These are phyloP conservation scores for Plectranthus barbatus DNA, from an alignment of 257 asterid species.

Conservation along the genomic window DNA sequence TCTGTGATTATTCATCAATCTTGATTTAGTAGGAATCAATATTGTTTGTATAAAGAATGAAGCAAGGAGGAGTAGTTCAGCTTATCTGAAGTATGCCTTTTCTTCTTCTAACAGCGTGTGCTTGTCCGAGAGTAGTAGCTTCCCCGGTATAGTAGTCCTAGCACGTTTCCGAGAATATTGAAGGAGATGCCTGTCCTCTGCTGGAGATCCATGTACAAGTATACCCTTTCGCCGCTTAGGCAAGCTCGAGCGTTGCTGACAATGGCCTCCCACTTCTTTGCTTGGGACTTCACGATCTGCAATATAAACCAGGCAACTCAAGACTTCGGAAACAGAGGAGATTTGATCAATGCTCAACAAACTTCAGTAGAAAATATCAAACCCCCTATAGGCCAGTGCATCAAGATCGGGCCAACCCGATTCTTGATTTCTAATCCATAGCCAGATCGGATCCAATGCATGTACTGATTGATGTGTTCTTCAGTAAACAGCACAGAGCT, in stretches of 20 bases:
- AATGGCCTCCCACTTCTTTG: conserved; percentile 29
- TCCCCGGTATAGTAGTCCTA: conserved; percentile 8
- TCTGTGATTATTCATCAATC: conserved; percentile 21
- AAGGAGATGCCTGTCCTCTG: conserved; percentile 29
- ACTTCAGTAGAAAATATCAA: neutral
- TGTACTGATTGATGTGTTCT: no score
- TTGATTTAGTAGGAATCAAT: neutral
- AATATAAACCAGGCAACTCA: neutral
- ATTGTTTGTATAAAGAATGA: neutral
- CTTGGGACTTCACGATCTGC: conserved; percentile 28
- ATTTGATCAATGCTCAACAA: neutral
- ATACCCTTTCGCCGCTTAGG: conserved; percentile 15
- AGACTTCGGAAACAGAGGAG: neutral
- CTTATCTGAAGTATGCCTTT: conserved; percentile 29
- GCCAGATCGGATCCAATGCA: neutral
- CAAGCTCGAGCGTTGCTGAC: conserved; percentile 47
- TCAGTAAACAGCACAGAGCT: no score
- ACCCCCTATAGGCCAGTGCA: neutral
- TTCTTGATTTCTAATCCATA: neutral
- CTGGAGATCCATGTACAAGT: conserved; percentile 15
- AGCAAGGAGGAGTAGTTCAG: neutral
- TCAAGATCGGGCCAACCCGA: neutral
- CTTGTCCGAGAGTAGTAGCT: conserved; percentile 9
- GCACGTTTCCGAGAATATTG: conserved; percentile 32
- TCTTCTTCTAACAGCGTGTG: conserved; percentile 19